phyloP scores from a whole-genome alignment of 345 rosid genomes.

The Lenwebbia sp. region DNA sequence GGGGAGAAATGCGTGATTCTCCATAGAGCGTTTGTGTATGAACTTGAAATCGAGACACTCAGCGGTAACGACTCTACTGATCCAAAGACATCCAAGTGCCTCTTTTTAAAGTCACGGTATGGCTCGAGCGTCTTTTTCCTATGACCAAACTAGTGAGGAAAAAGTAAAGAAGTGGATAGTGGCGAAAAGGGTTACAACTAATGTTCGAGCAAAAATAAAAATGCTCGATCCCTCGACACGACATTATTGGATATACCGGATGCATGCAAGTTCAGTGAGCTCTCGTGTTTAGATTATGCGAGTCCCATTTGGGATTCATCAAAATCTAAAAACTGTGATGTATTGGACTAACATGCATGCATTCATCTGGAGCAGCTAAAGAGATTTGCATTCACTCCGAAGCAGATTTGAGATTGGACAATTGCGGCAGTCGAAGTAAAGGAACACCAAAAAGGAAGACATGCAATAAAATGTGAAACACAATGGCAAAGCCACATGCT shows the following conservation, averaged over 20 bases:
- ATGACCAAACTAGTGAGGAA: not conserved
- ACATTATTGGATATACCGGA: no score
- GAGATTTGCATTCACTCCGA: no score
- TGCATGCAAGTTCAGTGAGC: not conserved
- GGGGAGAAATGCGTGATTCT: not conserved
- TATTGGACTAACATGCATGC: not conserved
- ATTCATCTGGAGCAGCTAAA: no score
- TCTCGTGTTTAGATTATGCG: not conserved
- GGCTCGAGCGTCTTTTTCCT: not conserved
- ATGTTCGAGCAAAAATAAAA: not conserved
- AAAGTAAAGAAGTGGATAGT: not conserved
- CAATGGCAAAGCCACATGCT: constrained; percentile 33
- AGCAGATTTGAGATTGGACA: no score
- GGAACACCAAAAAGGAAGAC: constrained; percentile 15
- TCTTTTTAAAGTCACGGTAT: not conserved
- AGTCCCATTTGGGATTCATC: not conserved
- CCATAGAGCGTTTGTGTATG: not conserved
- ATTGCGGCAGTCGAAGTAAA: not conserved
- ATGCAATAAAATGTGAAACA: constrained; percentile 41
- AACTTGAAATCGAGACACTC: not conserved
- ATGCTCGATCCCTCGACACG: not conserved
- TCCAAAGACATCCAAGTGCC: not conserved
- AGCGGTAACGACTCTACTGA: not conserved
- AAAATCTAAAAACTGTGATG: not conserved
- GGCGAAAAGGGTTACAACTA: not conserved